A percentile compares a stretch with the other conserved stretches of the same genome.
phyloP scores from a whole-genome alignment of 176 grass and related monocot genomes.

The Canna indica region DNA sequence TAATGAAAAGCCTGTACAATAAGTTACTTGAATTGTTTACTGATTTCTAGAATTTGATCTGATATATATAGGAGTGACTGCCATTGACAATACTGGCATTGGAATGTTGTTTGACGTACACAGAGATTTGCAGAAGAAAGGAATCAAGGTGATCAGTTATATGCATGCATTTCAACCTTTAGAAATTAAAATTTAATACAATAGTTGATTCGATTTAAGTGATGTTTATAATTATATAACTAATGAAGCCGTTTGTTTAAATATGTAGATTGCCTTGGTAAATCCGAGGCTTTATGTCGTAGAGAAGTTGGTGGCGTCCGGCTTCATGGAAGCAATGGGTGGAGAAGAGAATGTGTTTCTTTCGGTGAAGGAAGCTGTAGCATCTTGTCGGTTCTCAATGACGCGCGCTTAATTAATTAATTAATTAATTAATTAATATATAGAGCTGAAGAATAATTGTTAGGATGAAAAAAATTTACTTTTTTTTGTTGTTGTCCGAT shows the following conservation, averaged over 20 bases:
- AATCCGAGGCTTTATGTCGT: constrained; percentile 62
- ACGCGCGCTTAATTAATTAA: too few relatives aligned
- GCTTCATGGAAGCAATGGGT: constrained; percentile 45
- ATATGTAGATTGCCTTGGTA: constrained; percentile 50
- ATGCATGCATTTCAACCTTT: too few relatives aligned
- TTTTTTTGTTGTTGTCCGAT: too few relatives aligned
- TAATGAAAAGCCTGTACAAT: too few relatives aligned
- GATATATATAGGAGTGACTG: constrained; percentile 57
- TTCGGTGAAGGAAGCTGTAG: constrained; percentile 57
- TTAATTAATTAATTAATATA: too few relatives aligned
- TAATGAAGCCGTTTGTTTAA: background rate
- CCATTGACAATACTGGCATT: constrained; percentile 73
- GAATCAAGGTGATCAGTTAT: constrained; percentile 36
- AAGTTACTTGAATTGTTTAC: too few relatives aligned
- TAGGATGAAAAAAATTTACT: too few relatives aligned
- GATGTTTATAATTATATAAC: too few relatives aligned
- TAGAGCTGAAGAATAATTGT: too few relatives aligned
- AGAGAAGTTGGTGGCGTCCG: constrained; percentile 49
- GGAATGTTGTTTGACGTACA: constrained; percentile 62
- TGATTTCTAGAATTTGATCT: too few relatives aligned
- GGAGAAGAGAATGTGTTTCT: constrained; percentile 72
- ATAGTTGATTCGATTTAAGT: too few relatives aligned
- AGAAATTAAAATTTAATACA: too few relatives aligned
- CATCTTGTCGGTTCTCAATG: constrained; percentile 40
- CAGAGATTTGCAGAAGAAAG: constrained; percentile 44